Base-by-base conservation (phyloP, 2,329 filamentous ascomycete genomes). In the Parafenestella ontariensis region DNA sequence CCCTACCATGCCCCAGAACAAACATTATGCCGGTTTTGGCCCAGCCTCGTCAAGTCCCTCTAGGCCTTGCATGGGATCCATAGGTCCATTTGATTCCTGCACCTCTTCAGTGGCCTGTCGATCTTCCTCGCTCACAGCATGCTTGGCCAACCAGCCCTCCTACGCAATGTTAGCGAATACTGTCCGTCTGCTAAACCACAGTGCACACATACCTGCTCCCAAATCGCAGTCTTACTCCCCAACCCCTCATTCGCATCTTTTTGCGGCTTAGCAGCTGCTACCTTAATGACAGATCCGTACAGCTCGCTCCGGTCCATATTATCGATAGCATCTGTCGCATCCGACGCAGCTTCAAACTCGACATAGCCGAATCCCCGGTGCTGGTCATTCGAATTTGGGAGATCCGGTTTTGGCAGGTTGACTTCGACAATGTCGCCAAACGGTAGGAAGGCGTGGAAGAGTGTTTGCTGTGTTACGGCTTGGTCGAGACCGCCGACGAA, bases 271-370 rank as follows among this genome's bases (percentile, higher is more conserved):
- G 96, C 96, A 50, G 89, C 85, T 40, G 92, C 93, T 46, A 98
- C 94, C 75, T 93, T 96, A 74, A 99, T 89, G 13, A 95, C 89
- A 55, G 91, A 87, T 10, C 95, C 96, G 73, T 94, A 98, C 41
- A 99, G 85, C 78, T 98, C 94, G 56, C 93, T 90, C 75, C 96
- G 92, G 73, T 99, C 92, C 94, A 99, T 98, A 74, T 99, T 99
- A 82, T 98, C 92, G 75, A 99, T 96, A 46, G 95, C 95, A 77
- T 98, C 94, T 70, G 88, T 88, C 24, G 93, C 94, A 77, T 99
- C 95, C 52, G 89, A 86, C 11, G 87, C 83, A 52, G 92, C 85
- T 68, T 97, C 92, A 71, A 91, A 99, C 72, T 99, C 95, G 46
- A 99, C 91, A 74, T 99, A 98, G 54, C 93, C 95, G 76, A 98